Evolutionary conservation across 2,329 filamentous ascomycete genomes (phyloP).

Genomic region (Talaromyces sp.): DNA sequence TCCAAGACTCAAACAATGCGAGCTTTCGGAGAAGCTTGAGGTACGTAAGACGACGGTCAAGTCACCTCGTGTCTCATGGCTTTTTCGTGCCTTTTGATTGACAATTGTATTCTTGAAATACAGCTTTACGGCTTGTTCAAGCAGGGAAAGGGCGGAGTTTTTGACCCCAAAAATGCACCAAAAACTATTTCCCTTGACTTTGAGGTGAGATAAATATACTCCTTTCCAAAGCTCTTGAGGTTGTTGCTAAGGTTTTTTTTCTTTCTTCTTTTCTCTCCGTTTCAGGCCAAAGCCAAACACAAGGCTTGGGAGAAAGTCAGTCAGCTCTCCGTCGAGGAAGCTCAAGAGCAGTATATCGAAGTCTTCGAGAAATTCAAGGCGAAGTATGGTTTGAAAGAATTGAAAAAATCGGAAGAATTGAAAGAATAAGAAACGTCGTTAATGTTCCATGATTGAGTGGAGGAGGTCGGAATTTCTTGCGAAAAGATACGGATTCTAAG

Average conservation of each 20-base stretch:
- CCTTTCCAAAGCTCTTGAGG: background rate
- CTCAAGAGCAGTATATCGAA: slow-evolving; percentile 71
- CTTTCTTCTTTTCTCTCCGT: background rate
- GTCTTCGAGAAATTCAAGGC: slow-evolving; percentile 67
- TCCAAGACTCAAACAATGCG: background rate
- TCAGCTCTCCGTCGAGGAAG: slow-evolving; percentile 54
- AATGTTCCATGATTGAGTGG: background rate
- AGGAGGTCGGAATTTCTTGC: background rate
- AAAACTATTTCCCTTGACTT: slow-evolving; percentile 30
- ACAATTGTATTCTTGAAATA: background rate
- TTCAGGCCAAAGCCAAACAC: slow-evolving; percentile 73
- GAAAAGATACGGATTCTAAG: background rate
- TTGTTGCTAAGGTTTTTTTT: too few species aligned
- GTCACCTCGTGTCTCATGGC: background rate
- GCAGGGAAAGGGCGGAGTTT: slow-evolving; percentile 19
- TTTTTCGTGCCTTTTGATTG: background rate
- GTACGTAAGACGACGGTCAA: background rate
- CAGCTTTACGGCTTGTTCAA: slow-evolving; percentile 40
- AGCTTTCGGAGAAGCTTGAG: background rate
- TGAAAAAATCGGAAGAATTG: too few species aligned
- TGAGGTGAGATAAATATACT: slow-evolving; percentile 28
- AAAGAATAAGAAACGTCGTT: background rate
- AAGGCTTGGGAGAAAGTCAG: slow-evolving; percentile 65
- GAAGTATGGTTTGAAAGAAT: slow-evolving; percentile 52
- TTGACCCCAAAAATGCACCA: background rate